phyloP scores from a whole-genome alignment of 2,329 filamentous ascomycete species.

The Sodiomyces alkalinus region DNA sequence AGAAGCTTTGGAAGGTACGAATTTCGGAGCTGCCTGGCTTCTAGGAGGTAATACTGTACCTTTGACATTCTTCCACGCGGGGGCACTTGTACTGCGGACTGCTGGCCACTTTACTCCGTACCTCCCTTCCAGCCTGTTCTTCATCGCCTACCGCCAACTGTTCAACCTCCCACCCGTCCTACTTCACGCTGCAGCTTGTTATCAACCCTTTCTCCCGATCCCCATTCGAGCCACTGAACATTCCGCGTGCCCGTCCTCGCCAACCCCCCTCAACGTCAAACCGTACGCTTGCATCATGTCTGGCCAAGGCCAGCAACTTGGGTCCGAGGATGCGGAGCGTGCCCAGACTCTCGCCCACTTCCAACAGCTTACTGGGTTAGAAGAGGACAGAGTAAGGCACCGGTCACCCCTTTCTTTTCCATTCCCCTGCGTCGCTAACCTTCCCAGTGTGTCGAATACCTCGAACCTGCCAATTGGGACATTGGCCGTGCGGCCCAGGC shows the following conservation, averaged over 20 bases:
- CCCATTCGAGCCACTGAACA: neutral
- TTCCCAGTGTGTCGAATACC: slow-evolving; percentile 48
- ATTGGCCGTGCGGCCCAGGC: slow-evolving; percentile 45
- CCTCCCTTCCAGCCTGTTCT: neutral
- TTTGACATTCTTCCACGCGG: too few species aligned
- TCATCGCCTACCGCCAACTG: neutral
- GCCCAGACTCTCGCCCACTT: slow-evolving; percentile 1
- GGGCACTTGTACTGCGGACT: neutral
- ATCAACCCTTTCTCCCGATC: neutral
- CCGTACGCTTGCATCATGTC: slow-evolving; percentile 16
- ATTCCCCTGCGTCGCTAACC: slow-evolving; percentile 2
- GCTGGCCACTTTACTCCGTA: too few species aligned
- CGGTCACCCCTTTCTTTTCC: neutral
- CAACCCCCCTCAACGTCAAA: neutral
- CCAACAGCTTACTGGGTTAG: slow-evolving; percentile 3
- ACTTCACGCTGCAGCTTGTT: too few species aligned
- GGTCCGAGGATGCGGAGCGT: slow-evolving; percentile 19
- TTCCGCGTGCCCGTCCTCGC: neutral
- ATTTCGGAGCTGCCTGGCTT: neutral
- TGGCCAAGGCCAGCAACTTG: too few species aligned
- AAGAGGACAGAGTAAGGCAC: slow-evolving; percentile 6
- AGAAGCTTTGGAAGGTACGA: slow-evolving; percentile 1
- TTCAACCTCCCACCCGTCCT: neutral
- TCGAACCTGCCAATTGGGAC: slow-evolving; percentile 52
- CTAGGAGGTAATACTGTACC: too few species aligned